These are phyloP conservation scores for Cyclotella choctawhatcheeana DNA, from an alignment of 108 stramenopile genomes.

Conservation along the genomic window DNA sequence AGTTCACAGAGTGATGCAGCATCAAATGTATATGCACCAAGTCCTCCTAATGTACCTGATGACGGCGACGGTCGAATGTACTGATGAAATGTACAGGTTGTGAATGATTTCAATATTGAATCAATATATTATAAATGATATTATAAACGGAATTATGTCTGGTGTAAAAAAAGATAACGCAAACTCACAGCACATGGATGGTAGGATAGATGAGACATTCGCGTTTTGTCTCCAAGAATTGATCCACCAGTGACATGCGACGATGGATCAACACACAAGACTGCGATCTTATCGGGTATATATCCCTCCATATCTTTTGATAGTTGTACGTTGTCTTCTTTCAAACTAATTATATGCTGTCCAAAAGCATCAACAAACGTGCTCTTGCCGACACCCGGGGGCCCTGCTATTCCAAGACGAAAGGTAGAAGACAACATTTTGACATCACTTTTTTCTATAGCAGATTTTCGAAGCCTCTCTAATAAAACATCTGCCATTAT, in stretches of 20 bases:
- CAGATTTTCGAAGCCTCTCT: constrained; percentile 32
- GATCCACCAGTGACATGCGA: constrained; percentile 90
- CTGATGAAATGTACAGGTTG: no score
- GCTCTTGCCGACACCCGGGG: constrained; percentile 65
- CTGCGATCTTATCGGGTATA: constrained; percentile 69
- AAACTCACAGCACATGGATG: constrained; percentile 74
- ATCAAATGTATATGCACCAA: constrained; percentile 92
- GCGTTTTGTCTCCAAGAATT: constrained; percentile 98
- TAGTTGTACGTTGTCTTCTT: constrained; percentile 10
- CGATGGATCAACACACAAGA: constrained; percentile 93
- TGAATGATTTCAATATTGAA: no score
- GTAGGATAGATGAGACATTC: constrained; percentile 91
- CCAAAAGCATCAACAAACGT: constrained; percentile 76
- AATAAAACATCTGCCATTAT: constrained; percentile 70
- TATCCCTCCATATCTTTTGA: neutral
- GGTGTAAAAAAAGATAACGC: no score
- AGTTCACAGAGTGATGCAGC: constrained; percentile 91
- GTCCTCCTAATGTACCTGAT: constrained; percentile 90
- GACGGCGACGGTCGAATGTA: constrained; percentile 96
- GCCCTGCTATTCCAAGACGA: constrained; percentile 84
- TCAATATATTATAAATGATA: no score
- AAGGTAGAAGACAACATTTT: constrained; percentile 50
- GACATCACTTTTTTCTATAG: neutral
- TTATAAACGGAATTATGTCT: no score
- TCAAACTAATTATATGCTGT: constrained; percentile 57